Percentiles rank a stretch among this genome's conserved stretches.
phyloP scores from a whole-genome alignment of 306 rosid species.

The Cercis canadensis region DNA sequence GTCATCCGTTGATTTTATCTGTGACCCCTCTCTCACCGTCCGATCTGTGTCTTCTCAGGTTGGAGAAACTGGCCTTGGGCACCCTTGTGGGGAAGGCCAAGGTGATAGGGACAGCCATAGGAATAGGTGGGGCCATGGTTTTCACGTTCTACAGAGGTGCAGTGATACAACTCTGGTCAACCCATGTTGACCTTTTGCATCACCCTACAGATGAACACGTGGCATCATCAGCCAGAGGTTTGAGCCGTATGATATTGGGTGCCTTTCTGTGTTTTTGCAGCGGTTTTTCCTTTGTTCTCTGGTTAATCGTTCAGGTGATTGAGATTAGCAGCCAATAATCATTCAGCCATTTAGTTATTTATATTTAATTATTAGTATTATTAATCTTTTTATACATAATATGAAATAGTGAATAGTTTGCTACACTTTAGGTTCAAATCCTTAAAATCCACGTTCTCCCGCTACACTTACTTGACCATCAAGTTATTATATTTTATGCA shows the following conservation, averaged over 20 bases:
- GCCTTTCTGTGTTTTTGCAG: neutral
- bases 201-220: neutral
- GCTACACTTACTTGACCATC: no score
- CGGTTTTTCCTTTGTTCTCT: conserved; percentile 37
- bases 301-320: conserved; percentile 55
- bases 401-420: no score
- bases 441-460: no score
- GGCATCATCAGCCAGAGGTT: neutral
- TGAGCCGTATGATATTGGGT: no score
- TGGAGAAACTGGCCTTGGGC: conserved; percentile 18
- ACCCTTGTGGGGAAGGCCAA: conserved; percentile 18
- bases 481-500: no score
- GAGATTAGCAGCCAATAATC: no score
- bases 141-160: conserved; percentile 34
- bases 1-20: neutral
- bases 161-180: conserved; percentile 5
- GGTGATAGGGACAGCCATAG: conserved; percentile 19
- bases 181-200: conserved; percentile 1
- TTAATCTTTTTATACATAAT: no score
- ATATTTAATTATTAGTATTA: no score
- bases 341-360: no score
- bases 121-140: conserved; percentile 37
- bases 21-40: neutral
- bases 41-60: conserved; percentile 5
- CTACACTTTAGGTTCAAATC: no score